These are phyloP conservation scores for Phytophthora agathidicida DNA, from an alignment of 352 stramenopile species.

Conservation along the genomic window DNA sequence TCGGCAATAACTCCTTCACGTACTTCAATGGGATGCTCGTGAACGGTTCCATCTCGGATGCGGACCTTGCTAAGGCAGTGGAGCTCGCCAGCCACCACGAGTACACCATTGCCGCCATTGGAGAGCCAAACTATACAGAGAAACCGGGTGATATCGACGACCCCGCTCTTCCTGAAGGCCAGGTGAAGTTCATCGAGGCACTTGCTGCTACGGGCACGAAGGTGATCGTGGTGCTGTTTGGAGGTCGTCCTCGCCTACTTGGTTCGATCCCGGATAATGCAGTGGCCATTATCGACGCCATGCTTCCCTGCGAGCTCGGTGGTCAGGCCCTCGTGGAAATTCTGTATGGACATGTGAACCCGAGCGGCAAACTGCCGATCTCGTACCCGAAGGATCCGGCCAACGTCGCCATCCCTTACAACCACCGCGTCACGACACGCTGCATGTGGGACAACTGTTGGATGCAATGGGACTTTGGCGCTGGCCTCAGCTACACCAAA, in stretches of 20 bases:
- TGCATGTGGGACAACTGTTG: slow-evolving; percentile 55
- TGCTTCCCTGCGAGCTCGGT: slow-evolving; percentile 75
- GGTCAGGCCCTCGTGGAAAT: slow-evolving; percentile 86
- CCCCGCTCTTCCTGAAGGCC: slow-evolving; percentile 53
- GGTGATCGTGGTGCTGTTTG: slow-evolving; percentile 76
- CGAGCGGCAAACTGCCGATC: slow-evolving; percentile 79
- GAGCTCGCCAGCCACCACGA: slow-evolving; percentile 39
- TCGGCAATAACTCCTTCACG: slow-evolving; percentile 33
- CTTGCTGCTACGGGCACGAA: slow-evolving; percentile 66
- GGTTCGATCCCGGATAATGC: slow-evolving; percentile 51
- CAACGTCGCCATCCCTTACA: slow-evolving; percentile 73
- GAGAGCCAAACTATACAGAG: slow-evolving; percentile 77
- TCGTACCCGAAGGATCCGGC: slow-evolving; percentile 74
- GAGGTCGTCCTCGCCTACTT: slow-evolving; percentile 78
- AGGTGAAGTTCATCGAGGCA: slow-evolving; percentile 70
- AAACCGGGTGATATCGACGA: slow-evolving; percentile 85
- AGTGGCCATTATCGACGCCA: slow-evolving; percentile 72
- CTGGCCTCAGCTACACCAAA: slow-evolving; percentile 74
- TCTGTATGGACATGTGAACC: slow-evolving; percentile 76
- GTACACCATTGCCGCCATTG: slow-evolving; percentile 78
- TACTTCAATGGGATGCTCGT: slow-evolving; percentile 57
- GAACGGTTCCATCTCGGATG: slow-evolving; percentile 48
- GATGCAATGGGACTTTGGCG: slow-evolving; percentile 72
- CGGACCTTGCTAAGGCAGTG: slow-evolving; percentile 51
- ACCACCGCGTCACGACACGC: slow-evolving; percentile 55